Evolutionary conservation across 805 yeast species (phyloP), one percentile per base, ranked within the genome.

Genomic region (Myxozyma melibiosi): DNA sequence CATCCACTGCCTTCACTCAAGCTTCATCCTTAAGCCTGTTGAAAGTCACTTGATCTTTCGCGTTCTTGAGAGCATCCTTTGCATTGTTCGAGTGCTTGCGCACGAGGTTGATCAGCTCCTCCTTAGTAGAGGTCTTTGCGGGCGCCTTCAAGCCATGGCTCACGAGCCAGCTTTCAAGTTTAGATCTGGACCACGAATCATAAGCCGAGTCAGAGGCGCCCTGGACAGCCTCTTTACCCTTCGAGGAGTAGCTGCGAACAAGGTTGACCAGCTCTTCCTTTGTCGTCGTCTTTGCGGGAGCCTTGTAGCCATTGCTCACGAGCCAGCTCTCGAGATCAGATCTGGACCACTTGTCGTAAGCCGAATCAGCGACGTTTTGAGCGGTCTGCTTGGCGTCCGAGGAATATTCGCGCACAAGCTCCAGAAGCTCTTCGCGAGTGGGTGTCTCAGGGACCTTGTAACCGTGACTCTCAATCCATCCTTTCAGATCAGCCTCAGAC

Each of bases 111-210:
- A 65, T 47, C 27, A 67, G 54, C 48, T 50, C 45, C 28, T 45
- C 55, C 27, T 46, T 44, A 24, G 45, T 41, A 24, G 58, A 34
- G 4, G 50, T 41, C 54, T 59, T 62, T 20, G 49, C 18, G 25
- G 64, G 64, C 22, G 61, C 61, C 5, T 58, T 53, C 31, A 75
- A 51, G 4, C 70, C 70, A 62, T 78, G 77, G 52, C 68, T 64
- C 49, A 73, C 73, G 11, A 77, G 69, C 81, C 81, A 79, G 39
- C 68, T 70, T 61, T 72, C 66, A 41, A 79, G 63, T 55, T 75
- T 77, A 3, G 75, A 67, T 47, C 72, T 72, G 20, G 76, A 67
- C 78, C 81, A 76, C 24, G 70, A 55, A 46, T 75, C 75, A 46
- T 74, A 67, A n/a, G 76, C 71, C 24, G 68, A 67, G 52, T 71